Conservation (phyloP, 257 asterid genomes). For the Solanum bulbocastanum region DNA sequence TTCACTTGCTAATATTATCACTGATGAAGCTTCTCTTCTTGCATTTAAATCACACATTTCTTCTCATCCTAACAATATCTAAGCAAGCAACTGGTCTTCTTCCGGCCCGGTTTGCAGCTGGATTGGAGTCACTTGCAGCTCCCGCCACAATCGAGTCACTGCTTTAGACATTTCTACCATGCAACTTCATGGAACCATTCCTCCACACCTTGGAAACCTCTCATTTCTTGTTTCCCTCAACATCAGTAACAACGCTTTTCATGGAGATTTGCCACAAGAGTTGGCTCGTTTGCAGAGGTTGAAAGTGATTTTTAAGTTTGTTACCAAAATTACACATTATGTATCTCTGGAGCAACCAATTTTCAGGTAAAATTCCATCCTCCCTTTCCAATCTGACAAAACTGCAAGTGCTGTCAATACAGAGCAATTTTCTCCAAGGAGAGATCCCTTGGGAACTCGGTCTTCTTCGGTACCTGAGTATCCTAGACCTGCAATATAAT, state of each 20-base stretch:
- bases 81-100: background rate
- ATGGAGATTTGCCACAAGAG: background rate
- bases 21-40: background rate
- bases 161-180: background rate
- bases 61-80: background rate
- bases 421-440: background rate
- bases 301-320: background rate
- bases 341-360: background rate
- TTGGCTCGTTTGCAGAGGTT: too few species aligned
- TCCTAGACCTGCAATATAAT: background rate
- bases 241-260: background rate
- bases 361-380: background rate
- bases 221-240: background rate
- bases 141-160: background rate
- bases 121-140: background rate
- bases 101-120: background rate
- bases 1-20: background rate
- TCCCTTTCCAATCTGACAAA: background rate
- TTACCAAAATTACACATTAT: background rate
- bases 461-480: background rate
- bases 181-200: background rate
- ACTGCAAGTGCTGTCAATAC: fast-evolving
- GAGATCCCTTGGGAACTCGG: background rate
- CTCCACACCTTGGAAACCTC: background rate
- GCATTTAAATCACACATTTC: background rate